A percentile compares a stretch with the other conserved stretches of the same genome.
Evolutionary conservation across 148 eudicot genomes (phyloP).

Genomic region (Dysphania ambrosioides): DNA sequence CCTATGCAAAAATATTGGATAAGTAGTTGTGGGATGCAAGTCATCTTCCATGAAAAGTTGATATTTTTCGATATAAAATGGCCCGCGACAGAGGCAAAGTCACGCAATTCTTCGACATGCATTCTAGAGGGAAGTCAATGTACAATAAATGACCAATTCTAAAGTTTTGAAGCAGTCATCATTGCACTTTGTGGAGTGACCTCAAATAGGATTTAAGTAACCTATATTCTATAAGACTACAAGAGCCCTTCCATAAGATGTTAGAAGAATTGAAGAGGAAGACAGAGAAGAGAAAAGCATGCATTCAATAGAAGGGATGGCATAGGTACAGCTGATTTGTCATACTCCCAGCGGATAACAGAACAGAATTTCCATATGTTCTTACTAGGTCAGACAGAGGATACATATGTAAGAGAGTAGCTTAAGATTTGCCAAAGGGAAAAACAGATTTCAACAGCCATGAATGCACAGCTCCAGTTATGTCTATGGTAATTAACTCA

Average conservation of each 20-base stretch:
- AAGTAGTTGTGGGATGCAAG: neutral
- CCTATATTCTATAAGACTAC: neutral
- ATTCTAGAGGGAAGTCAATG: neutral
- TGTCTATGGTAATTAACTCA: too few relatives aligned
- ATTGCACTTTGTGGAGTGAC: neutral
- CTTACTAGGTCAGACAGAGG: neutral
- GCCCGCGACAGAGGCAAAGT: neutral
- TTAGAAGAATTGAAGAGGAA: neutral
- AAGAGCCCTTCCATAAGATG: neutral
- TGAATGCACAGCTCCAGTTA: too few relatives aligned
- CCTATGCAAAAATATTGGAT: neutral
- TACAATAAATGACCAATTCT: neutral
- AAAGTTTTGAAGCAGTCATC: neutral
- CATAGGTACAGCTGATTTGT: neutral
- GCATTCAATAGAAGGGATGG: neutral
- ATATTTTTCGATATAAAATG: neutral
- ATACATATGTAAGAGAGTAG: neutral
- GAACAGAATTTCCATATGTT: neutral
- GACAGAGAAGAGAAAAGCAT: neutral
- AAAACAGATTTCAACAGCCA: too few relatives aligned
- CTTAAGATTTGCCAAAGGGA: neutral
- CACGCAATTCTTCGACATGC: neutral
- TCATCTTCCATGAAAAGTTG: neutral
- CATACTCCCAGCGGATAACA: neutral
- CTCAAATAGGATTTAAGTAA: too few relatives aligned